Percentiles rank a stretch among this genome's conserved stretches.
phyloP scores from a whole-genome alignment of 768 basidiomycete genomes.

The Dioszegia aurantiaca region DNA sequence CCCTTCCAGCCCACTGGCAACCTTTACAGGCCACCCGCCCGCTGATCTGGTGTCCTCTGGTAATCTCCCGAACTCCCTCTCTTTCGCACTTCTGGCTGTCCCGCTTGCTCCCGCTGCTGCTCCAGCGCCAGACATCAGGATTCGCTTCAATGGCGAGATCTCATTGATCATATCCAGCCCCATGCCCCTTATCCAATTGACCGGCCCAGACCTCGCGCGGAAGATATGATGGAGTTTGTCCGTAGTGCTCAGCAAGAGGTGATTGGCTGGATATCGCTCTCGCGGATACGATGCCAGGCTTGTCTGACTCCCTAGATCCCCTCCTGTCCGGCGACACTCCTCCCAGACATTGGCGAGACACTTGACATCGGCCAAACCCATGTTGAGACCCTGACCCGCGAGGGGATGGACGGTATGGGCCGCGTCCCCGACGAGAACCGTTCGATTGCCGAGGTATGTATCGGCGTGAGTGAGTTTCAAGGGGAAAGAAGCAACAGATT shows the following conservation, averaged over 20 bases:
- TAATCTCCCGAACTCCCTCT: constrained; percentile 26
- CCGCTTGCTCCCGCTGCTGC: constrained; percentile 36
- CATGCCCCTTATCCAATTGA: constrained; percentile 82
- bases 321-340: constrained; percentile 61
- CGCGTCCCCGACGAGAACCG: constrained; percentile 89
- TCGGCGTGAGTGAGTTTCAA: constrained; percentile 82
- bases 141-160: constrained; percentile 73
- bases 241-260: constrained; percentile 73
- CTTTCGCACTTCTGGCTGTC: background rate
- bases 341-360: constrained; percentile 67
- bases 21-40: constrained; percentile 30
- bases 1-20: constrained; percentile 44
- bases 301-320: constrained; percentile 79
- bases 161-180: constrained; percentile 92
- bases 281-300: constrained; percentile 72
- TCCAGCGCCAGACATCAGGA: constrained; percentile 78
- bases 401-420: constrained; percentile 93
- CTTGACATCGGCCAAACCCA: constrained; percentile 84
- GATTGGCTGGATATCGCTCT: constrained; percentile 80
- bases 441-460: constrained; percentile 73
- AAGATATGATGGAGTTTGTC: constrained; percentile 92
- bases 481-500: constrained; percentile 84
- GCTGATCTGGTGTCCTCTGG: constrained; percentile 17
- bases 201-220: constrained; percentile 61
- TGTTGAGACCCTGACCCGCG: constrained; percentile 91